Evolutionary conservation across 768 basidiomycete species (phyloP).

Genomic region (Leucocoprinus sp.): DNA sequence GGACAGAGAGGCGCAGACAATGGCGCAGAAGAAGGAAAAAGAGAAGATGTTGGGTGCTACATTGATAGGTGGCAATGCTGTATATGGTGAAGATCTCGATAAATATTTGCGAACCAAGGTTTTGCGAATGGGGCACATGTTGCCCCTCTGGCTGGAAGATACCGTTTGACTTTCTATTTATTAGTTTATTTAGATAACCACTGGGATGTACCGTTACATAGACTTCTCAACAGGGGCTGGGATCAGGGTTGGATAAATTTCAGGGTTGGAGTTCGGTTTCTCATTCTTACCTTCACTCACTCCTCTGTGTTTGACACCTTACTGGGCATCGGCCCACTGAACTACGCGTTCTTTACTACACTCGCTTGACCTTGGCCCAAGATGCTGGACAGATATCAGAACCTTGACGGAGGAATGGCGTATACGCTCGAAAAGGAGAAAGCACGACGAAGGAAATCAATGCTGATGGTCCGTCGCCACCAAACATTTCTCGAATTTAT

Average conservation of each 20-base stretch:
- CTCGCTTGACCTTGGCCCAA: not conserved
- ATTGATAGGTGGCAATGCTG: conserved; percentile 71
- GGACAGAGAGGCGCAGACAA: conserved; percentile 12
- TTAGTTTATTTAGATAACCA: not conserved
- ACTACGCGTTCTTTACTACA: not conserved
- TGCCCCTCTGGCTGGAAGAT: conserved; percentile 49
- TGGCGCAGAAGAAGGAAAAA: conserved; percentile 22
- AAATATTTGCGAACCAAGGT: conserved; percentile 95
- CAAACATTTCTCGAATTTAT: conserved; percentile 1
- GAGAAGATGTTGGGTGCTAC: conserved; percentile 57
- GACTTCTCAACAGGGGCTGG: too few relatives aligned
- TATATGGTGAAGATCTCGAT: conserved; percentile 80
- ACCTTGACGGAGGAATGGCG: conserved; percentile 15
- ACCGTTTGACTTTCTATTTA: conserved; percentile 6
- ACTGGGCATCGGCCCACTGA: too few relatives aligned
- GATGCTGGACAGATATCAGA: conserved; percentile 15
- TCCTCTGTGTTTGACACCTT: too few relatives aligned
- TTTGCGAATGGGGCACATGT: conserved; percentile 93
- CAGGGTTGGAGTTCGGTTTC: not conserved
- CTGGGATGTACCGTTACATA: too few relatives aligned
- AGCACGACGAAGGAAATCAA: conserved; percentile 33
- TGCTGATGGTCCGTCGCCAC: conserved; percentile 43
- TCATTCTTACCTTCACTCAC: not conserved
- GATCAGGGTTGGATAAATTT: too few relatives aligned
- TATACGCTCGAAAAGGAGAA: conserved; percentile 24